These are phyloP conservation scores for Astrephomene gubernaculifera DNA, from an alignment of 139 green algal genomes.

Conservation along the genomic window DNA sequence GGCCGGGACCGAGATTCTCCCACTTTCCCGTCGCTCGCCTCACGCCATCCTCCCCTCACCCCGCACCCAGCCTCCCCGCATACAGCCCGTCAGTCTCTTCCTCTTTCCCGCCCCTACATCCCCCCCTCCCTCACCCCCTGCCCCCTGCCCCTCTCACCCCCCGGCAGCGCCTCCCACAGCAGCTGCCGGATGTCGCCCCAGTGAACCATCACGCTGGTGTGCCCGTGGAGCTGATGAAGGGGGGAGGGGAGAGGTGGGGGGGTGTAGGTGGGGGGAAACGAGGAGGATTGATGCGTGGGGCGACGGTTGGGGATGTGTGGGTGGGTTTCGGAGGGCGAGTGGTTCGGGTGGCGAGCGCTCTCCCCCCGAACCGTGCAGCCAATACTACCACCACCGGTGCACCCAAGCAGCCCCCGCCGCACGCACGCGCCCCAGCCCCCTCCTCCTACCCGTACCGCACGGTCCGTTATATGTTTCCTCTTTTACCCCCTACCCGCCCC, in stretches of 20 bases:
- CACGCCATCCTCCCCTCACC: not conserved
- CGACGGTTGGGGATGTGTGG: not conserved
- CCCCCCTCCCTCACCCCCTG: not conserved
- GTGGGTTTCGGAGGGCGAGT: not conserved
- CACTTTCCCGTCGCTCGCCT: not conserved
- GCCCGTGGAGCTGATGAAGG: not conserved
- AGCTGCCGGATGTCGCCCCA: slow-evolving; percentile 31
- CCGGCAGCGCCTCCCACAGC: slow-evolving; percentile 16
- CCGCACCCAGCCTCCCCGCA: not conserved
- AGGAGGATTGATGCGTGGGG: not conserved
- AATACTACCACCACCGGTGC: not conserved
- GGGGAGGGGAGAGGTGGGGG: not conserved
- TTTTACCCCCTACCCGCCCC: too few species aligned
- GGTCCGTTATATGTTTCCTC: too few species aligned
- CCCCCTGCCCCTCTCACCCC: not conserved
- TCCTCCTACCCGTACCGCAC: too few species aligned
- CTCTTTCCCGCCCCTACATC: not conserved
- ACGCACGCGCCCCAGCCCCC: not conserved
- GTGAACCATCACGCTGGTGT: slow-evolving; percentile 5
- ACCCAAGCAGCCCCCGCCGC: not conserved
- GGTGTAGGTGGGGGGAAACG: not conserved
- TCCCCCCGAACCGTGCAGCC: not conserved
- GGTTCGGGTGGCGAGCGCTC: not conserved
- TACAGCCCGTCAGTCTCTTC: not conserved
- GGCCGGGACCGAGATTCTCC: not conserved